Conservation (phyloP, 2,329 filamentous ascomycete species). For the Epichloe gansuensis region DNA sequence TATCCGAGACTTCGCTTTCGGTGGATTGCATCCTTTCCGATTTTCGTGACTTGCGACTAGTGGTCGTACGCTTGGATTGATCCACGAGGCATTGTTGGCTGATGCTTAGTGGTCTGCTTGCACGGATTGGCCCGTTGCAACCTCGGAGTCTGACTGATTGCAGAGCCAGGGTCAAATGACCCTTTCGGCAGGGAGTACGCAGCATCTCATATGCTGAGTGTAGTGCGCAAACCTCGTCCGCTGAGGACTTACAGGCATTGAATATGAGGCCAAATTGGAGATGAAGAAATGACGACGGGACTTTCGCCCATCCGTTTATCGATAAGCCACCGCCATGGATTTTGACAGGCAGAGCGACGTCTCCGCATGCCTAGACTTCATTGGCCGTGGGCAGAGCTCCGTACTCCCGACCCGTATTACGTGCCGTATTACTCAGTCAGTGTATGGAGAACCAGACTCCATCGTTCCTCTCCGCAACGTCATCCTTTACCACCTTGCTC, state of each 20-base stretch:
- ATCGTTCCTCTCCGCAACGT: constrained; percentile 2
- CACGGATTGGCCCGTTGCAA: background rate
- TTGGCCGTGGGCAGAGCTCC: background rate
- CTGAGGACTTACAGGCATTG: background rate
- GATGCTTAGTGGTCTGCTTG: background rate
- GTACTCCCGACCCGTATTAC: background rate
- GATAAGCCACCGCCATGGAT: background rate
- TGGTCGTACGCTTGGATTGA: background rate
- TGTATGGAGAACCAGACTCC: background rate
- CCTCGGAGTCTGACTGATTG: background rate
- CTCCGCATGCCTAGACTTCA: background rate
- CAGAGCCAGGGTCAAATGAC: constrained; percentile 7
- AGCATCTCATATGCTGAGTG: constrained; percentile 16
- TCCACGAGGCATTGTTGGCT: background rate
- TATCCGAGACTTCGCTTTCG: background rate
- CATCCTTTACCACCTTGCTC: constrained; percentile 8
- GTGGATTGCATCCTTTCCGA: constrained; percentile 9
- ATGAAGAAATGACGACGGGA: background rate
- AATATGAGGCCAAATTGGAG: background rate
- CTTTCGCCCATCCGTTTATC: background rate
- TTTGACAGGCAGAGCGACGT: background rate
- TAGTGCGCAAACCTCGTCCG: background rate
- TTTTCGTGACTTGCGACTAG: background rate
- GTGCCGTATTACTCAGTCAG: background rate
- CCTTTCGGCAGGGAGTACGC: constrained; percentile 12